Evolutionary conservation across 2,329 filamentous ascomycete species (phyloP).

Genomic region (Alternaria ventricosa): DNA sequence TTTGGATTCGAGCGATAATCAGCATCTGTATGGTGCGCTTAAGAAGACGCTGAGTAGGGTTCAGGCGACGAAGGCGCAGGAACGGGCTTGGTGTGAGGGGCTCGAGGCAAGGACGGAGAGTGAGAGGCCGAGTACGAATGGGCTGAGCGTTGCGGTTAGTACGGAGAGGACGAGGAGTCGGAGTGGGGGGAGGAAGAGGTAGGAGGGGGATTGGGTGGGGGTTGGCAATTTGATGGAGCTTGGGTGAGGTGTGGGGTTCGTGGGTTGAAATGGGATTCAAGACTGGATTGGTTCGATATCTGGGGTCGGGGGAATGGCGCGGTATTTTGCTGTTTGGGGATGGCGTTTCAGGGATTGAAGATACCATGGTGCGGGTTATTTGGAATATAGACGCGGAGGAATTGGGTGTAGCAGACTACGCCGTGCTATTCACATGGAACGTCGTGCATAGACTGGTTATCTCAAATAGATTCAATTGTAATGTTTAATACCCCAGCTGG

Average conservation of each 20-base stretch:
- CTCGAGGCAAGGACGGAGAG: neutral
- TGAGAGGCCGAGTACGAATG: neutral
- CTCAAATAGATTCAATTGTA: too few relatives aligned
- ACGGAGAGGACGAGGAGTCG: neutral
- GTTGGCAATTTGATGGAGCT: neutral
- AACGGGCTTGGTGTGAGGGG: slow-evolving; percentile 30
- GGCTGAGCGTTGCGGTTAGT: neutral
- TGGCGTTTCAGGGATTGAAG: neutral
- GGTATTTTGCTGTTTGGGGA: neutral
- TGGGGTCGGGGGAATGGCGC: neutral
- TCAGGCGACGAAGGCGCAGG: slow-evolving; percentile 37
- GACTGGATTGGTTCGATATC: too few relatives aligned
- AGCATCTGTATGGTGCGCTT: slow-evolving; percentile 43
- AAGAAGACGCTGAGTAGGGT: slow-evolving; percentile 45
- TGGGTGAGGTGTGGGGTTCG: neutral
- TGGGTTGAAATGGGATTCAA: neutral
- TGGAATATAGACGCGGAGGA: neutral
- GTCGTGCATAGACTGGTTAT: too few relatives aligned
- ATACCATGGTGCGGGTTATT: neutral
- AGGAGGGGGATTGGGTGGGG: neutral
- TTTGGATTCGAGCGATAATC: slow-evolving; percentile 44
- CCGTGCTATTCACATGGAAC: too few relatives aligned
- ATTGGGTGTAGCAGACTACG: too few relatives aligned
- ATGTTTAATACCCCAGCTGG: too few relatives aligned
- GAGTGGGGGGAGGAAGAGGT: neutral